Evolutionary conservation across 2,329 filamentous ascomycete species (phyloP).

Genomic region (Xylariaceae sp.): DNA sequence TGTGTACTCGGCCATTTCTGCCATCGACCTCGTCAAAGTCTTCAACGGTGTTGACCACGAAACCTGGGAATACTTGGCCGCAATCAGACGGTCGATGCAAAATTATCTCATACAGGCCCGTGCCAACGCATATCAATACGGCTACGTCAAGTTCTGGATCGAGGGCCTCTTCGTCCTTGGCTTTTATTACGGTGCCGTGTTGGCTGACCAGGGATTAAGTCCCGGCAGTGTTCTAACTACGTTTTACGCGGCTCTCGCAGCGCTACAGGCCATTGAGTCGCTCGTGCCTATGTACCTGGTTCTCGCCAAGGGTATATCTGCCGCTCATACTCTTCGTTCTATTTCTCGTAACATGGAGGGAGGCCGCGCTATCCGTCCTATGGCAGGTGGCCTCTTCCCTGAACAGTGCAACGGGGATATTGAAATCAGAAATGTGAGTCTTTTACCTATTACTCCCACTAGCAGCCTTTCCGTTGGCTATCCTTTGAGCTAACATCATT

Average conservation of each 20-base stretch:
- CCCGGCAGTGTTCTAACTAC: constrained; percentile 72
- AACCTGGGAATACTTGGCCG: constrained; percentile 57
- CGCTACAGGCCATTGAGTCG: constrained; percentile 69
- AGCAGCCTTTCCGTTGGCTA: not conserved
- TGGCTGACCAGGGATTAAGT: constrained; percentile 58
- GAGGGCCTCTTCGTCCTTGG: constrained; percentile 79
- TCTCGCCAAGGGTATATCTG: constrained; percentile 73
- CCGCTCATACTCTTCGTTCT: constrained; percentile 58
- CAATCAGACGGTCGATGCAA: constrained; percentile 54
- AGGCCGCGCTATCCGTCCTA: constrained; percentile 29
- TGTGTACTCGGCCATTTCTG: constrained; percentile 63
- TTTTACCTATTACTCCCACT: not conserved
- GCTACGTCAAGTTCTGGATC: constrained; percentile 68
- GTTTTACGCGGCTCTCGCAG: constrained; percentile 77
- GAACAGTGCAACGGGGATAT: constrained; percentile 60
- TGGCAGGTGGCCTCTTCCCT: constrained; percentile 34
- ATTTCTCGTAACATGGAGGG: constrained; percentile 36
- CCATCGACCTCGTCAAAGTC: constrained; percentile 82
- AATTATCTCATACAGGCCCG: constrained; percentile 66
- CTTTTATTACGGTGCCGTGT: constrained; percentile 78
- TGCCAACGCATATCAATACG: constrained; percentile 67
- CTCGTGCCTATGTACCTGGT: constrained; percentile 74
- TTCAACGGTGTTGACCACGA: constrained; percentile 75
- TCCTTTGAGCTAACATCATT: constrained; percentile 16
- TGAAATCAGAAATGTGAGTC: constrained; percentile 61